A percentile compares a stretch with the other conserved stretches of the same genome.
These are phyloP conservation scores for Apophysomyces variabilis DNA, from an alignment of 371 early-diverging fungal genomes.

Conservation along the genomic window DNA sequence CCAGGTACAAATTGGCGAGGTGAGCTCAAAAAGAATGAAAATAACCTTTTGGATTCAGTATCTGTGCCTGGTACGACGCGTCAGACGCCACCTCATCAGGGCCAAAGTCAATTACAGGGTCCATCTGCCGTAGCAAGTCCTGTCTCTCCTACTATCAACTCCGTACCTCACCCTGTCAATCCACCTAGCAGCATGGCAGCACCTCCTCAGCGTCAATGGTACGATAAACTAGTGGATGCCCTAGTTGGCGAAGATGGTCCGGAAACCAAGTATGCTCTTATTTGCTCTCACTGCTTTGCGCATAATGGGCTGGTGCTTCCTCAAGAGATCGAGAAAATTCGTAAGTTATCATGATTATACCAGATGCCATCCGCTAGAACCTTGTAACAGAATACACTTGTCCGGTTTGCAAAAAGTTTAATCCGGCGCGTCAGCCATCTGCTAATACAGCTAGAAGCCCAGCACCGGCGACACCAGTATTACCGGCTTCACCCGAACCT, in stretches of 20 bases:
- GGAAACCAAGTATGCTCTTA: slow-evolving; percentile 85
- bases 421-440: slow-evolving; percentile 19
- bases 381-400: slow-evolving; percentile 46
- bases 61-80: background rate
- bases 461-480: background rate
- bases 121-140: background rate
- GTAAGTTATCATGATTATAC: slow-evolving; percentile 40
- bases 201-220: slow-evolving; percentile 55
- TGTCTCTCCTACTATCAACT: background rate
- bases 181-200: background rate
- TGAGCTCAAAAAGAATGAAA: background rate
- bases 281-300: slow-evolving; percentile 85
- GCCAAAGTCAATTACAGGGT: background rate
- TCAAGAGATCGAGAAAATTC: slow-evolving; percentile 70
- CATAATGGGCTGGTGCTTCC: slow-evolving; percentile 92
- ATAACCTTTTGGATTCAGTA: background rate
- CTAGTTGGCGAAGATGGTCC: slow-evolving; percentile 86
- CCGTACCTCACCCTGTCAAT: background rate
- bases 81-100: background rate
- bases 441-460: background rate
- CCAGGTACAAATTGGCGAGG: slow-evolving; percentile 8
- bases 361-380: background rate
- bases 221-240: slow-evolving; percentile 85
- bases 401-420: slow-evolving; percentile 57
- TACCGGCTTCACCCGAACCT: background rate